Percentiles rank a stretch among this genome's conserved stretches.
phyloP scores from a whole-genome alignment of 768 basidiomycete species.

The Chalciporus chontae region DNA sequence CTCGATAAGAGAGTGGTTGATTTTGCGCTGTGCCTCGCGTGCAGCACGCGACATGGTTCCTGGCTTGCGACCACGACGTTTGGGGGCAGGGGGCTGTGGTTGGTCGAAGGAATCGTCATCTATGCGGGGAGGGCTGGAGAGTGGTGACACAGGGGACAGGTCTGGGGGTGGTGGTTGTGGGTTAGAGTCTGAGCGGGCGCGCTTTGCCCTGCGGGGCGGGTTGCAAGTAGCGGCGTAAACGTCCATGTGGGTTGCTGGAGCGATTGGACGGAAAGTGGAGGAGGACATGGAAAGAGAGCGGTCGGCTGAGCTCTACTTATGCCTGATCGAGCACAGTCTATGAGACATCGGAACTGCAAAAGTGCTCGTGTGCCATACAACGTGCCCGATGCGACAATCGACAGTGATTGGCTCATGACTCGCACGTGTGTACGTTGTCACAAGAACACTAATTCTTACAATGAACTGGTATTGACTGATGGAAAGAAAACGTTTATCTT shows the following conservation, averaged over 20 bases:
- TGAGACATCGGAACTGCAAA: not conserved
- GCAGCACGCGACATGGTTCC: conserved; percentile 70
- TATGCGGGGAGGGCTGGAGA: conserved; percentile 13
- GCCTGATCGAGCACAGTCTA: not conserved
- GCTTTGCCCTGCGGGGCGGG: conserved; percentile 46
- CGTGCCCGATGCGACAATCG: conserved; percentile 9
- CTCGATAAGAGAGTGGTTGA: conserved; percentile 95
- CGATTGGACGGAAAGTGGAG: conserved; percentile 25
- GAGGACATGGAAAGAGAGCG: conserved; percentile 5
- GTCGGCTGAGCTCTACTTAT: not conserved
- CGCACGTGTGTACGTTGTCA: conserved; percentile 21
- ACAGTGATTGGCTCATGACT: conserved; percentile 15
- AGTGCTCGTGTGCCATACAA: conserved; percentile 25
- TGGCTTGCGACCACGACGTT: conserved; percentile 70
- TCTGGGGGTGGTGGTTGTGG: conserved; percentile 1
- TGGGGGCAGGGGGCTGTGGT: conserved; percentile 33
- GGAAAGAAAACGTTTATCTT: no score
- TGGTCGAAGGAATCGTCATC: conserved; percentile 28
- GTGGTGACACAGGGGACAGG: conserved; percentile 2
- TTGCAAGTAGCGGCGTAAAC: conserved; percentile 39
- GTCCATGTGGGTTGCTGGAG: conserved; percentile 21
- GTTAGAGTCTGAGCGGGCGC: conserved; percentile 27
- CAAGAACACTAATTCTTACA: conserved; percentile 2
- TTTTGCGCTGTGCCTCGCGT: conserved; percentile 83
- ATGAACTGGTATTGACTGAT: not conserved